phyloP scores from a whole-genome alignment of 2,329 filamentous ascomycete genomes.

The Sclerotinia spermophila region DNA sequence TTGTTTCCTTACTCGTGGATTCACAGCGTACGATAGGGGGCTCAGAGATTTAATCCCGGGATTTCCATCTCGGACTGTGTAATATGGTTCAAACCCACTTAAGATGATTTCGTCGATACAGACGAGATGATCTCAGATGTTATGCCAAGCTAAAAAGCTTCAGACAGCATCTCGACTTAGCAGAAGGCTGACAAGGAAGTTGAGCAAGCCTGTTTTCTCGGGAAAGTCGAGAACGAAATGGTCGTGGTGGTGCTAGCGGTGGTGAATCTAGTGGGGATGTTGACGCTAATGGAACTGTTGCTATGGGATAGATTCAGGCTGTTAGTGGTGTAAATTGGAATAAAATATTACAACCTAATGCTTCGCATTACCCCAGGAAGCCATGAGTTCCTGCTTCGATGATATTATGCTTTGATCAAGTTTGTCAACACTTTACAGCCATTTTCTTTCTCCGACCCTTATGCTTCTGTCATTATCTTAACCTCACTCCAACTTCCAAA shows the following conservation, averaged over 20 bases:
- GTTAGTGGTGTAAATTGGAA: background rate
- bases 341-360: background rate
- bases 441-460: too few relatives aligned
- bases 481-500: too few relatives aligned
- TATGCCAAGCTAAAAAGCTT: fast-evolving
- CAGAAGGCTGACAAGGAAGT: background rate
- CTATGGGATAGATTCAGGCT: background rate
- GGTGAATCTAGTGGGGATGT: background rate
- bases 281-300: background rate
- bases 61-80: fast-evolving
- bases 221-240: background rate
- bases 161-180: fast-evolving
- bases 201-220: background rate
- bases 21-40: background rate
- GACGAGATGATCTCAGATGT: background rate
- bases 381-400: background rate
- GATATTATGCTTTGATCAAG: too few relatives aligned
- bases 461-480: too few relatives aligned
- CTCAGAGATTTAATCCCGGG: background rate
- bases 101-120: background rate
- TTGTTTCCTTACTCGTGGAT: too few relatives aligned
- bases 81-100: fast-evolving
- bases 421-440: too few relatives aligned
- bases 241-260: background rate
- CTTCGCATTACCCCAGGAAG: background rate